Evolutionary conservation across 352 stramenopile species (phyloP), one percentile per base, ranked within the genome.

Genomic region (Globisporangium canariense): DNA sequence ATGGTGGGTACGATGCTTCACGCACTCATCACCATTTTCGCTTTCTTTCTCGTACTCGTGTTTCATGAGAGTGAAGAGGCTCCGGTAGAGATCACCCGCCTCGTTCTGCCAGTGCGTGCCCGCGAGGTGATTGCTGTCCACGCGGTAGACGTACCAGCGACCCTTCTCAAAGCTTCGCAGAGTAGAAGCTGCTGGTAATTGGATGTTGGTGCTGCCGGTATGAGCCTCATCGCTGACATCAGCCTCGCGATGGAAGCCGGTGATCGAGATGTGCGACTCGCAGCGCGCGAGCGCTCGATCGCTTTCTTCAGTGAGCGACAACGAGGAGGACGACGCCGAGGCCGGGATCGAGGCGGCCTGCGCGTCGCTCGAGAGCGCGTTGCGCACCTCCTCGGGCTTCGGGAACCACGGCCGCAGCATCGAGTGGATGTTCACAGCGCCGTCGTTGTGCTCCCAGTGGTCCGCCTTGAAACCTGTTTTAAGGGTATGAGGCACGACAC

Each of bases 91-190:
- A 32, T 90, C 71, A 13, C 64, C 63, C 9, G 84, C 82, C 34
- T 89, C 79, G 51, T 68, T 72, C 59, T 93, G 78, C 77, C 80
- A 90, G 56, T 81, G 85, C 1, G 80, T 93, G 3, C 84, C 84
- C 7, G 79, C 75, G 41, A 93, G 68, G 64, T 93, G 84, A 68
- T 93, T 93, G 45, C 72, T 83, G 36, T 86, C 74, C 16, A 93
- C 79, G 36, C 84, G 82, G 47, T 93, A 90, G 45, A 93, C 82
- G 60, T 93, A 90, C 84, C 84, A 93, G 9, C 73, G 77, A 11
- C 84, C 84, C 55, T 83, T 86, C 57, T 77, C 60, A 54, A 88
- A 87, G 51, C 68, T 65, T 28, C 62, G 68, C 7, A 58, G 52
- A 7, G 40, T 36, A 75, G 67, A 20, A 18, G 38, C 10, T 56